A percentile compares a stretch with the other conserved stretches of the same genome.
Evolutionary conservation across 202 grass and related monocot species (phyloP).

Genomic region (Miscanthus sacchariflorus): DNA sequence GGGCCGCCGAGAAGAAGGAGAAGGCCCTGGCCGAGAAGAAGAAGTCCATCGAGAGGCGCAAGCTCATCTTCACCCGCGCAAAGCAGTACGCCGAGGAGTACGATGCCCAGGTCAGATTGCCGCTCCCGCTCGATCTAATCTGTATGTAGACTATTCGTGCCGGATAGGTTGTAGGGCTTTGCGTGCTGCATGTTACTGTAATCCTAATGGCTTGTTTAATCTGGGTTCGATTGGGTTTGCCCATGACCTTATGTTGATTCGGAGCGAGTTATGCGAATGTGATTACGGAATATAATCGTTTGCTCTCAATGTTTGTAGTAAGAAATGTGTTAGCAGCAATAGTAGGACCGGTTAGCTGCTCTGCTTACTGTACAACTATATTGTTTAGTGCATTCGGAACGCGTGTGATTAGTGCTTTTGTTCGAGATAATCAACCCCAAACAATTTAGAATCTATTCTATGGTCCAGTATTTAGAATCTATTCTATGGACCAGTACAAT

Average conservation of each 20-base stretch:
- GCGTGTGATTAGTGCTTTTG: not conserved
- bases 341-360: not conserved
- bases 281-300: not conserved
- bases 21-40: conserved; percentile 53
- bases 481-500: too few species aligned
- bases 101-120: conserved; percentile 60
- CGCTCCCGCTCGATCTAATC: not conserved
- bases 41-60: conserved; percentile 57
- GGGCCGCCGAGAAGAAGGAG: conserved; percentile 71
- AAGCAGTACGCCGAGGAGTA: conserved; percentile 78
- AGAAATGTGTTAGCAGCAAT: not conserved
- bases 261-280: too few species aligned
- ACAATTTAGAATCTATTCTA: not conserved
- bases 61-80: conserved; percentile 65
- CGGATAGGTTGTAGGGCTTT: not conserved
- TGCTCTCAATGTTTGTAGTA: too few species aligned
- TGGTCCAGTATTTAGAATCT: too few species aligned
- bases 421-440: not conserved
- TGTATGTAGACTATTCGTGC: not conserved
- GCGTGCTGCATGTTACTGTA: not conserved
- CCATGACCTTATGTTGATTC: too few species aligned
- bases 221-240: not conserved
- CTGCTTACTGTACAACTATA: too few species aligned
- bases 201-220: not conserved
- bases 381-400: too few species aligned